Evolutionary conservation across 2,329 filamentous ascomycete species (phyloP), one percentile per base, ranked within the genome.

Genomic region (Monosporascus sp.): DNA sequence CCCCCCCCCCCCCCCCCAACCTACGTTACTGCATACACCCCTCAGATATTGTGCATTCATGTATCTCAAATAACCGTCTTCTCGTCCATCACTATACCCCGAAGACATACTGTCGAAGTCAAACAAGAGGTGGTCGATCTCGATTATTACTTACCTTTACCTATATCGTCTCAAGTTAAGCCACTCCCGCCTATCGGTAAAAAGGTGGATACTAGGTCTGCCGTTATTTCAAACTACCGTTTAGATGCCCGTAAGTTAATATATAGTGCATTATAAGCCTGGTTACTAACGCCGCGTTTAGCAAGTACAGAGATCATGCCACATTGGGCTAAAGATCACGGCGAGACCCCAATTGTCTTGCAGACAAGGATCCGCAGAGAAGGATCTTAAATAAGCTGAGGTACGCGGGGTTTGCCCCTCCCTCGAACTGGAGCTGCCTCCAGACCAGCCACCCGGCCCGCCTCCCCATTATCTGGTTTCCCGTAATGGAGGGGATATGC

Each of bases 231-330:
- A 15, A 47, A 47, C n/a, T 43, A 43, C 6, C 50, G 50, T 17
- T 51, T 43, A 3, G 44, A 36, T n/a, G 50, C 50, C 27, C 50
- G 50, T 51, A 41, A 51, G 50, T 51, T 18, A 7, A 35, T n/a
- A 45, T 6, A 3, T 25, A 47, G 18, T 36, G 15, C 14, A 15
- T 1, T 9, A 7, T 7, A 24, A 18, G 3, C 36, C 25, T 35
- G 17, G 38, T 37, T 11, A 17, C 50, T 51, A 47, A 51, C 43
- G 14, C 24, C 18, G 20, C 31, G 35, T 11, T 43, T 47, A 66
- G 63, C 65, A 1, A 62, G 59, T 25, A 62, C 61, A 2, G 63
- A 65, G 37, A 67, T 63, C 11, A 49, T 50, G 27, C 59, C 52
- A 25, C 62, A 56, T 6, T 37, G 15, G 7, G 37, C 18, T 20